Evolutionary conservation across 805 yeast species (phyloP).

Genomic region (Barnettozyma botsteinii): DNA sequence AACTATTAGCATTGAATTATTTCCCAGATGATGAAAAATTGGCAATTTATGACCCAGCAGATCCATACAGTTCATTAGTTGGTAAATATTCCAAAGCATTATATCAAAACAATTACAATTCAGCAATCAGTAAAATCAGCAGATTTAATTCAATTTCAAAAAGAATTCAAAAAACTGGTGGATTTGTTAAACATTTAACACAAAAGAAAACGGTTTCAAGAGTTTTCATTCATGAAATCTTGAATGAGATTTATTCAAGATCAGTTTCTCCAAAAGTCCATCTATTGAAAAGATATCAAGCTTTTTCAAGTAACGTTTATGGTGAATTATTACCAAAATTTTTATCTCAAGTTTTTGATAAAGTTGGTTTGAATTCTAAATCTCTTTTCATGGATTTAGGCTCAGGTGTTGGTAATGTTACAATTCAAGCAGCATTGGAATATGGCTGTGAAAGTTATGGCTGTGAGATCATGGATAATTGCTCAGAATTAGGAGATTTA

Average conservation of each 20-base stretch:
- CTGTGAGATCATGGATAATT: conserved; percentile 83
- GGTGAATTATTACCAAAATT: conserved; percentile 85
- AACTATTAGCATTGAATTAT: conserved; percentile 32
- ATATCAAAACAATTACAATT: conserved; percentile 25
- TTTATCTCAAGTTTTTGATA: conserved; percentile 55
- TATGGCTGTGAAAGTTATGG: conserved; percentile 83
- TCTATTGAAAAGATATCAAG: conserved; percentile 63
- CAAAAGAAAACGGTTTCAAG: conserved; percentile 30
- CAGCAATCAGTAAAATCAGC: conserved; percentile 30
- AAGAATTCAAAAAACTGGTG: conserved; percentile 28
- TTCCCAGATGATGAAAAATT: conserved; percentile 33
- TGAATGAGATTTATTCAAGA: conserved; percentile 69
- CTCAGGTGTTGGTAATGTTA: conserved; percentile 92
- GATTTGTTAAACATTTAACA: conserved; percentile 28
- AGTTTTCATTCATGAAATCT: conserved; percentile 55
- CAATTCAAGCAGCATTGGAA: conserved; percentile 83
- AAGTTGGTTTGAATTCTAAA: conserved; percentile 47
- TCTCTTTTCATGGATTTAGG: conserved; percentile 82
- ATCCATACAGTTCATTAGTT: conserved; percentile 33
- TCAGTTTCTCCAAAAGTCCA: conserved; percentile 70
- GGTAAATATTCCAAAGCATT: conserved; percentile 33
- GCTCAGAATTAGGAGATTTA: conserved; percentile 57
- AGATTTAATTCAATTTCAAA: conserved; percentile 40
- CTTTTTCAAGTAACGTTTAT: conserved; percentile 85
- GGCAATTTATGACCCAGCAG: conserved; percentile 30